Percentiles rank a stretch among this genome's conserved stretches.
Conservation (phyloP, 2,329 filamentous ascomycete genomes). For the Talaromyces sp. region DNA sequence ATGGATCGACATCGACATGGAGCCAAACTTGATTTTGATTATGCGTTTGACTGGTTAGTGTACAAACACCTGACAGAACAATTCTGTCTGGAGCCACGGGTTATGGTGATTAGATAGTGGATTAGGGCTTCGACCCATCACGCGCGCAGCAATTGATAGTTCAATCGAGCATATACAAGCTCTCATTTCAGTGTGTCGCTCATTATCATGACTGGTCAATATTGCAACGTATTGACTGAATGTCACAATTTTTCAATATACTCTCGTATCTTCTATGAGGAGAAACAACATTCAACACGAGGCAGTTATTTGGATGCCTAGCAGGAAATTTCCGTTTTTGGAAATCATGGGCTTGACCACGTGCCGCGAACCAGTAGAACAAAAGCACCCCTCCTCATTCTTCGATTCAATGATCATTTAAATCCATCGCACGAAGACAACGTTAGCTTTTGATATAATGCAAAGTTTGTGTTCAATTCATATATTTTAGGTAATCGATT, state of each 20-base stretch:
- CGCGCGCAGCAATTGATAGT: background rate
- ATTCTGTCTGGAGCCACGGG: background rate
- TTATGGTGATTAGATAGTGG: background rate
- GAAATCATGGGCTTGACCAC: background rate
- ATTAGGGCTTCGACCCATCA: slow-evolving; percentile 1
- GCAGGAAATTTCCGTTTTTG: background rate
- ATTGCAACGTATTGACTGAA: background rate
- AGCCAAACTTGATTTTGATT: background rate
- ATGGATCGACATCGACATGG: background rate
- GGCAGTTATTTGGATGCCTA: background rate
- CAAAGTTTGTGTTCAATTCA: background rate
- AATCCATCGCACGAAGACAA: background rate
- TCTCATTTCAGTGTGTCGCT: background rate
- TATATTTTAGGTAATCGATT: background rate
- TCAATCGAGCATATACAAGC: background rate
- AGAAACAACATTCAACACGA: background rate
- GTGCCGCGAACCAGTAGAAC: background rate
- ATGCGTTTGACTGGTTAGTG: background rate
- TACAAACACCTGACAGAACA: background rate
- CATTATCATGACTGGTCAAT: background rate
- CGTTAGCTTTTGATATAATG: background rate
- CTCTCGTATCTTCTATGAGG: background rate
- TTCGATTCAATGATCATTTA: background rate
- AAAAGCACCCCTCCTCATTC: background rate
- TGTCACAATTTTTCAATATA: background rate